phyloP scores from a whole-genome alignment of 23 red algal genomes.

The Gracilaria gracilis region DNA sequence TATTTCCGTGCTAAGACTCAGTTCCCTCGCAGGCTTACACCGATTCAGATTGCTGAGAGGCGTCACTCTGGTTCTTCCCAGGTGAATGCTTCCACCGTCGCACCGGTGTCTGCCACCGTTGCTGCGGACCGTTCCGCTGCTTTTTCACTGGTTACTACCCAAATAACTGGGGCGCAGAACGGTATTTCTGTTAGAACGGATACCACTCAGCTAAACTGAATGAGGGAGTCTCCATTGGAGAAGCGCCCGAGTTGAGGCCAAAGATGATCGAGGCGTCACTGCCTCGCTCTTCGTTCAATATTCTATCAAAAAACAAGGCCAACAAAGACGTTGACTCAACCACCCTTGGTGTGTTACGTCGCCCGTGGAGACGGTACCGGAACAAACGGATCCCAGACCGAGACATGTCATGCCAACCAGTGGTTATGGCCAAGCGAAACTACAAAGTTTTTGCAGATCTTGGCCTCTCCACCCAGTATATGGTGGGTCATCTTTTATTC shows the following conservation, averaged over 20 bases:
- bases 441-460: slow-evolving; percentile 4
- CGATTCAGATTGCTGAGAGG: too few species aligned
- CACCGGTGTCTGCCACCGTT: too few species aligned
- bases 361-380: background rate
- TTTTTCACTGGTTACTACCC: too few species aligned
- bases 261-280: background rate
- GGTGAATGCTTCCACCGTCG: too few species aligned
- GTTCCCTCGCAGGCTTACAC: too few species aligned
- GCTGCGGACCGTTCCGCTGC: too few species aligned
- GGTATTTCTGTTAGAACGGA: too few species aligned
- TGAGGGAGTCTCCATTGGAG: background rate
- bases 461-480: background rate
- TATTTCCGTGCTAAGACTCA: too few species aligned
- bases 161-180: too few species aligned
- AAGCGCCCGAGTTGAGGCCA: background rate
- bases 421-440: background rate
- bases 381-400: background rate
- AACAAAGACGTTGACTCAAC: background rate
- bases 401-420: too few species aligned
- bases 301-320: background rate
- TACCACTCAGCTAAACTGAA: background rate
- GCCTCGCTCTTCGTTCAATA: background rate
- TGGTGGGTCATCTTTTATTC: background rate
- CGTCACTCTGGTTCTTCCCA: too few species aligned
- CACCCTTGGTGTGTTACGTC: background rate